Conservation (phyloP, 768 basidiomycete genomes). For the Leucocoprinus birnbaumii region DNA sequence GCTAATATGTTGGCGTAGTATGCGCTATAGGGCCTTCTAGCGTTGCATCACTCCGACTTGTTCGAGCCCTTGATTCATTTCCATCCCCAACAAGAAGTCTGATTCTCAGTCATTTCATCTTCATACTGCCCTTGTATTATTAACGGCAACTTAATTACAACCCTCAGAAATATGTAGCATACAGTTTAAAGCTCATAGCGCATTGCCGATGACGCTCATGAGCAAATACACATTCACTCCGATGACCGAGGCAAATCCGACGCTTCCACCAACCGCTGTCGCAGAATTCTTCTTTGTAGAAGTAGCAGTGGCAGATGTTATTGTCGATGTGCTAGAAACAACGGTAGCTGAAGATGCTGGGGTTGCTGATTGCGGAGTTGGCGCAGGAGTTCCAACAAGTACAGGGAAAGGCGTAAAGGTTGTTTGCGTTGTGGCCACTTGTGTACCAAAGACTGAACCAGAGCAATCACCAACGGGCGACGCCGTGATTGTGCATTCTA, state of each 20-base stretch:
- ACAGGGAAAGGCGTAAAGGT: constrained; percentile 5
- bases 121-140: no score
- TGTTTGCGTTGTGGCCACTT: neutral
- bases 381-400: neutral
- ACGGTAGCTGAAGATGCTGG: neutral
- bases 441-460: constrained; percentile 1
- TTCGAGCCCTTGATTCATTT: no score
- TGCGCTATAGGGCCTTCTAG: no score
- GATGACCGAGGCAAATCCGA: neutral
- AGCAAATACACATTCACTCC: constrained; percentile 1
- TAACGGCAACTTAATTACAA: no score
- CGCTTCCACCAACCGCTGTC: neutral
- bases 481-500: neutral
- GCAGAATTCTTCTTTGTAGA: neutral
- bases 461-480: constrained; percentile 1
- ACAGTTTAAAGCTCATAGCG: neutral
- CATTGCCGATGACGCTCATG: neutral
- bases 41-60: no score
- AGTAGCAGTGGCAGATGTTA: neutral
- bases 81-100: no score
- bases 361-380: neutral
- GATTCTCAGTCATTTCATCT: no score
- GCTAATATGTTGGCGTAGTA: no score
- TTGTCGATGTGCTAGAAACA: neutral
- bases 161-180: no score